A percentile compares a stretch with the other conserved stretches of the same genome.
phyloP scores from a whole-genome alignment of 768 basidiomycete species.

The Pleurotus eryngii region DNA sequence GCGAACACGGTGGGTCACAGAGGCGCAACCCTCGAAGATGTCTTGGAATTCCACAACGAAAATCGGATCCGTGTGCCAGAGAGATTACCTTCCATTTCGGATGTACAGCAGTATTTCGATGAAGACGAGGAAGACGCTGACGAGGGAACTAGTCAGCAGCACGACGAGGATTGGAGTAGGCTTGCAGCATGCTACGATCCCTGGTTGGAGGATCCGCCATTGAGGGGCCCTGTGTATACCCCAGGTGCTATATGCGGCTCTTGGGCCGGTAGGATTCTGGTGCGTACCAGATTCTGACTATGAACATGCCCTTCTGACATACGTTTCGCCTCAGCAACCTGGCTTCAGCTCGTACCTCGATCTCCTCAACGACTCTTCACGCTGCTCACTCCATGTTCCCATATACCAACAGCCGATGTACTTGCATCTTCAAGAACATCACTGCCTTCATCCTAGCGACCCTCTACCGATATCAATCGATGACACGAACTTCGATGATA shows the following conservation, averaged over 20 bases:
- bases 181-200: constrained; percentile 39
- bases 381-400: constrained; percentile 20
- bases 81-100: constrained; percentile 9
- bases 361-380: constrained; percentile 18
- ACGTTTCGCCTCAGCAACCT: constrained; percentile 12
- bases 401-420: constrained; percentile 35
- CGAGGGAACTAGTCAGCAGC: constrained; percentile 18
- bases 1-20: constrained; percentile 23
- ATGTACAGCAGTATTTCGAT: constrained; percentile 1
- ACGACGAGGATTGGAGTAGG: constrained; percentile 49
- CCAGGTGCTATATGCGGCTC: constrained; percentile 40
- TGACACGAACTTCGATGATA: constrained; percentile 31
- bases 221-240: constrained; percentile 39
- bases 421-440: constrained; percentile 42
- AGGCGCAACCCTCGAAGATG: constrained; percentile 37
- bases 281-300: constrained; percentile 19
- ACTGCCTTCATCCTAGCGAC: constrained; percentile 37
- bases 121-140: constrained; percentile 14
- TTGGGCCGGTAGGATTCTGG: constrained; percentile 47
- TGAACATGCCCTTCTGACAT: constrained; percentile 2
- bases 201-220: constrained; percentile 28
- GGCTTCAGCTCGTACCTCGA: constrained; percentile 18
- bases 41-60: constrained; percentile 33
- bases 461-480: constrained; percentile 33
- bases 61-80: constrained; percentile 32